phyloP scores from a whole-genome alignment of 495 filamentous ascomycete genomes.

The Aspergillus homomorphus region DNA sequence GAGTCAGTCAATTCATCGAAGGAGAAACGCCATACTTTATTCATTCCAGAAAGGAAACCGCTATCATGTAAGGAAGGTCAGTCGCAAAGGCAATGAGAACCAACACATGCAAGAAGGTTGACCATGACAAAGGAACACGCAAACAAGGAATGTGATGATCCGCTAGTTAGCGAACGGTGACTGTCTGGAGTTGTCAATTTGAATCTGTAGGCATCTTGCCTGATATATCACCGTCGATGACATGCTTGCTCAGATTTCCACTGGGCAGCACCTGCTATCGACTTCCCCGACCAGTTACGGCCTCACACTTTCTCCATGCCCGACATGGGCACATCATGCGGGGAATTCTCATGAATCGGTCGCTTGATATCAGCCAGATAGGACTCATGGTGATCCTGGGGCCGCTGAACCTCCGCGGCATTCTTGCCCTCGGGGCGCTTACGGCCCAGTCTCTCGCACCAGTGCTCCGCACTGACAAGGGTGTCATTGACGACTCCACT shows the following conservation, averaged over 20 bases:
- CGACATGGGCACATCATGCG: constrained; percentile 38
- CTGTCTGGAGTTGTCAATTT: neutral
- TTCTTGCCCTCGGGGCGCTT: constrained; percentile 37
- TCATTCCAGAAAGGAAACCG: neutral
- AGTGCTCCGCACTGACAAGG: constrained; percentile 78
- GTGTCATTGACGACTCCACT: constrained; percentile 78
- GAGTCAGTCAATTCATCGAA: neutral
- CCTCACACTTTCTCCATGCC: constrained; percentile 36
- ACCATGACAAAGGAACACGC: neutral
- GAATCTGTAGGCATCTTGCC: neutral
- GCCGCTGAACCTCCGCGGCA: constrained; percentile 20
- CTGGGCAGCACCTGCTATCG: neutral
- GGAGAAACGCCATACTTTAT: neutral
- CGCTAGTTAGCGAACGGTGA: neutral
- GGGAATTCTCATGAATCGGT: constrained; percentile 26
- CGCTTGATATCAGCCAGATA: constrained; percentile 35
- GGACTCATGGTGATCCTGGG: constrained; percentile 23
- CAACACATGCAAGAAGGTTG: neutral
- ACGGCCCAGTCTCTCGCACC: constrained; percentile 72
- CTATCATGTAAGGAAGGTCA: neutral
- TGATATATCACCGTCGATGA: neutral
- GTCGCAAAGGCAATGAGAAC: neutral
- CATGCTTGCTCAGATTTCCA: neutral
- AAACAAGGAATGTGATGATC: neutral
- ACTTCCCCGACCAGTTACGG: neutral